Base-by-base conservation (phyloP, 768 basidiomycete species). In the Collybia sordida region DNA sequence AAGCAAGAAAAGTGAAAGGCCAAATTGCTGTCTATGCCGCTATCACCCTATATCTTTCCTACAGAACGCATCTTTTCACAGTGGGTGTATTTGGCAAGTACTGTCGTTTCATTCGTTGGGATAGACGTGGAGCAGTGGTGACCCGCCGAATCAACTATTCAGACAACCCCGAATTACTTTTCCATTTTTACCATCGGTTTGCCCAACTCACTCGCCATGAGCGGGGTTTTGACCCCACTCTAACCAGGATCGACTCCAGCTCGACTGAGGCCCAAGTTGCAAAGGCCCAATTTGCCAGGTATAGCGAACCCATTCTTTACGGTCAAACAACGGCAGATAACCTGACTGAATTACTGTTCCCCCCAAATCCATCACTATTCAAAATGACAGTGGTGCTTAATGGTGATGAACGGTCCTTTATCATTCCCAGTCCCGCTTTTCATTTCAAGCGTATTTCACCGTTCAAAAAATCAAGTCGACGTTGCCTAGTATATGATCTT, bases 51-150 rank as follows among this genome's bases (percentile, higher is more conserved):
- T 56, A 52, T 43, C 35, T 45, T 7, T 68, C 73, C 41, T 65
- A 65, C 45, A 66, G 71, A 1, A 57, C 57, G 8, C 63, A 62
- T 18, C 46, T 63, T 1, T 73, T 74, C 53, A 59, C 60, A 1
- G 23, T 70, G 11, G 44, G 62, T 22, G 51, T 74, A 15, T 60
- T 49, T 42, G 58, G 57, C 4, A 28, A 55, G 3, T 31, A 34
- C 34, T 65, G 63, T 1, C 55, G 70, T 2, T 59, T 73, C 36
- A 50, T 73, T 19, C 59, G 62, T 37, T 73, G 66, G 65, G 73
- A 74, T 51, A 65, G 65, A 6, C 42, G 57, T 15, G 70, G 66
- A 7, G 60, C 60, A 2, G 46, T 66, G 9, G 67, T 71, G 7
- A 55, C 64, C 14, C 22, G 44, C 6, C 11, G 39, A 8, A 58